Percentiles rank a stretch among this genome's conserved stretches.
phyloP scores from a whole-genome alignment of 129 eudicot species.

The Calendula officinalis region DNA sequence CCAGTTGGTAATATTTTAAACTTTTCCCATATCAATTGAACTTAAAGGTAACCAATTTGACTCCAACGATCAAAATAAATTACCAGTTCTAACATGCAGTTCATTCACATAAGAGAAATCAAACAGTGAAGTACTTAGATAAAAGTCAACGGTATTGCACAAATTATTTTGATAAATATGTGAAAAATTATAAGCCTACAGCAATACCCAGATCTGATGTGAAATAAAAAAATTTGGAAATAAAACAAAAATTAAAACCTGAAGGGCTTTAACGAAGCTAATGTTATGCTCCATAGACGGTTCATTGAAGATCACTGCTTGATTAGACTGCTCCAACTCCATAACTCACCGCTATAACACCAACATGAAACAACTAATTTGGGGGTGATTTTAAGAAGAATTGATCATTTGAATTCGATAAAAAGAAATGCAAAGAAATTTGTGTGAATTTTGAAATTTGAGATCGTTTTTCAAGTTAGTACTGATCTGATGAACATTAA shows the following conservation, averaged over 20 bases:
- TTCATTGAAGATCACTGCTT: conserved; percentile 55
- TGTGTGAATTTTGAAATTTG: neutral
- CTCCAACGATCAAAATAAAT: neutral
- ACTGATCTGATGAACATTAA: conserved; percentile 11
- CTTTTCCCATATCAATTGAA: conserved; percentile 1
- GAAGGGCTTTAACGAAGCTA: conserved; percentile 86
- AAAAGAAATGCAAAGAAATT: conserved; percentile 10
- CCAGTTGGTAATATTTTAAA: neutral
- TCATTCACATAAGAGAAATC: conserved; percentile 11
- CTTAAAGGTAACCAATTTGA: conserved; percentile 3
- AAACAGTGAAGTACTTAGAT: conserved; percentile 7
- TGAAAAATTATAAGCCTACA: neutral
- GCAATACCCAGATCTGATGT: conserved; percentile 44
- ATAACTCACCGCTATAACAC: conserved; percentile 1
- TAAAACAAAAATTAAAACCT: conserved; percentile 43
- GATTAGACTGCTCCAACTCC: conserved; percentile 47
- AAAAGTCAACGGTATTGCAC: conserved; percentile 14
- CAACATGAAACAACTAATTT: conserved; percentile 1
- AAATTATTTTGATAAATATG: neutral
- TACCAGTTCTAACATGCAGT: conserved; percentile 4
- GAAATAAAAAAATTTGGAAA: neutral
- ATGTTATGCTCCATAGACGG: conserved; percentile 77
- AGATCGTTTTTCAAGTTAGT: neutral
- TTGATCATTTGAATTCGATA: conserved; percentile 2
- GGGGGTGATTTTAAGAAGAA: conserved; percentile 3